These are phyloP conservation scores for Calonectria pseudoreteaudii DNA, from an alignment of 2,329 filamentous ascomycete genomes.

Conservation along the genomic window DNA sequence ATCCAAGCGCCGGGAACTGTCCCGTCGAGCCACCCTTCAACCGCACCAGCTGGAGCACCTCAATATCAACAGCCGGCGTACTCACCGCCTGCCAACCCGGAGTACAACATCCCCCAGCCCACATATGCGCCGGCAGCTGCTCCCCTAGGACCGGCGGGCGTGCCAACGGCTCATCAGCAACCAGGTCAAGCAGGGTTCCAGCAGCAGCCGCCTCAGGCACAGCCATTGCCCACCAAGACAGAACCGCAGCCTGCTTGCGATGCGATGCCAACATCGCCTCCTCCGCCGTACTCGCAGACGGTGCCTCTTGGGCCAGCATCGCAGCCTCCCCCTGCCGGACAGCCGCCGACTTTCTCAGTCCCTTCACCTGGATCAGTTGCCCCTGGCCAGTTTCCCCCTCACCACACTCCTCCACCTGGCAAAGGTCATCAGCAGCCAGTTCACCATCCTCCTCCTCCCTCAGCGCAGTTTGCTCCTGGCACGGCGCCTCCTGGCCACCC, in stretches of 20 bases:
- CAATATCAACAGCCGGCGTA: conserved; percentile 20
- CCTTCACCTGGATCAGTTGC: conserved; percentile 1
- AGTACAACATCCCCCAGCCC: conserved; percentile 37
- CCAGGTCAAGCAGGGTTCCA: conserved; percentile 13
- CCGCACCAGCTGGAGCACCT: conserved; percentile 11
- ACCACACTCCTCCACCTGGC: conserved; percentile 15
- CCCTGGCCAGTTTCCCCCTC: conserved; percentile 22
- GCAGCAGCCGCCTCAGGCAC: conserved; percentile 30
- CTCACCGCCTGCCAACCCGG: conserved; percentile 17
- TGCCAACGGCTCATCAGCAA: conserved; percentile 13
- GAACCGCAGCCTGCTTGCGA: conserved; percentile 17
- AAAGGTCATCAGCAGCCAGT: not conserved
- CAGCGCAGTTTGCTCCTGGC: not conserved
- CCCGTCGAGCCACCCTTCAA: conserved; percentile 5
- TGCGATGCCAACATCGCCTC: conserved; percentile 35
- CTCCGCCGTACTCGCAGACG: conserved; percentile 39
- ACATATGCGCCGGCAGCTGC: conserved; percentile 28
- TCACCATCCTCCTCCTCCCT: not conserved
- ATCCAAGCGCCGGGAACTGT: conserved; percentile 4
- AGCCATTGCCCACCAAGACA: conserved; percentile 16
- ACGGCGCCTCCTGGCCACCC: not conserved
- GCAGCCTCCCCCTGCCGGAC: conserved; percentile 27
- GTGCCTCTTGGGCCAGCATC: conserved; percentile 21
- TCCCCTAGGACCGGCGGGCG: not conserved
- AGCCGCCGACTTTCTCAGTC: conserved; percentile 22